Base-by-base conservation (phyloP, 2,329 filamentous ascomycete species). In the Hypoxylon sp. region DNA sequence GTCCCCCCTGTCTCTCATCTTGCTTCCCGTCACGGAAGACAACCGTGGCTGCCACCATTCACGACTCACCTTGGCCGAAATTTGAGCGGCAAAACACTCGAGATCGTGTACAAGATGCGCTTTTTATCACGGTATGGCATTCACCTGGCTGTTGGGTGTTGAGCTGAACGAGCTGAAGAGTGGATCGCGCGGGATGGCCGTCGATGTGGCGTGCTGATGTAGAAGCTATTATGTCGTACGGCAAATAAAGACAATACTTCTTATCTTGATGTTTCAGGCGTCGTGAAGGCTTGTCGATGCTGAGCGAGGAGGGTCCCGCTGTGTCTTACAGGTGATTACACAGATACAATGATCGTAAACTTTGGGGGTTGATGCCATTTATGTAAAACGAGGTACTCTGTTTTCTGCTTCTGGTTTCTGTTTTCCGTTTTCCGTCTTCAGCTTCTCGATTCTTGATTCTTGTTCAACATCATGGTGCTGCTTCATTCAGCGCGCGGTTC, bases 401-500 rank as follows among this genome's bases (percentile, higher is more conserved):
- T 63, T 26, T 58, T 44, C n/a, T 61, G 52, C 33, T 20, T 61
- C 28, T 44, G 38, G 61, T 36, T 46, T 33, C 24, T 36, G 12
- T 22, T 26, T 61, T 20, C 49, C 61, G 26, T 28, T 64, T 33
- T 40, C 49, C 62, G 26, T 28, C 61, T 33, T 61, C 22, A 40
- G 38, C 59, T 36, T 46, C 28, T 18, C 33, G 18, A 26, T 26
- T 61, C 36, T 11, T 18, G 36, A 11, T 46, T 26, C 3, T 52
- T 64, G 26, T 28, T 64, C 28, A 55, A 42, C 42, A 67, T 40
- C 52, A 55, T 58, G 14, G 11, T 61, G 36, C 49, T 71, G 68
- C 71, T 69, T 76, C 70, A 70, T 55, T 72, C 72, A 72, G 74
- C 74, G 74, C 74, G 73, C 74, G 74, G 73, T 61, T 76, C 69